Percentiles rank a stretch among this genome's conserved stretches.
These are phyloP conservation scores for Podaxis sp. DNA, from an alignment of 768 basidiomycete genomes.

Conservation along the genomic window DNA sequence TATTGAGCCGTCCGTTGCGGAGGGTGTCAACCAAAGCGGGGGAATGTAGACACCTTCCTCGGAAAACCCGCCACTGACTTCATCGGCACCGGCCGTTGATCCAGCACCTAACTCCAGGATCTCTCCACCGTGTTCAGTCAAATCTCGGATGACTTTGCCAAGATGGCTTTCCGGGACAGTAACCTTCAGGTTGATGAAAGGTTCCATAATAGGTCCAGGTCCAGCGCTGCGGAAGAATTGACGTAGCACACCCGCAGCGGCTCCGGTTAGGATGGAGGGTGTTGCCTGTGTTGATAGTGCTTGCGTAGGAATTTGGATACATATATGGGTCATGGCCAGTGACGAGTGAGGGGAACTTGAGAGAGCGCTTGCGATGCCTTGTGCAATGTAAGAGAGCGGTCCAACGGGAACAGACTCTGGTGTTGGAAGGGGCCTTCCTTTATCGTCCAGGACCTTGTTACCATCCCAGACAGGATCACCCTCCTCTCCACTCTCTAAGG, in stretches of 20 bases:
- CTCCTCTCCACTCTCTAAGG: slow-evolving; percentile 51
- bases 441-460: slow-evolving; percentile 63
- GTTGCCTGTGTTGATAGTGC: slow-evolving; percentile 37
- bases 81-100: slow-evolving; percentile 29
- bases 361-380: slow-evolving; percentile 68
- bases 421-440: slow-evolving; percentile 48
- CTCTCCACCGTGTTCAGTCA: slow-evolving; percentile 84
- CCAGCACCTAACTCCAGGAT: slow-evolving; percentile 63
- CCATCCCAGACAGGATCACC: slow-evolving; percentile 76
- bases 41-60: slow-evolving; percentile 75
- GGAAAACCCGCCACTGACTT: slow-evolving; percentile 44
- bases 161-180: slow-evolving; percentile 64
- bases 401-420: slow-evolving; percentile 50
- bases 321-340: slow-evolving; percentile 63
- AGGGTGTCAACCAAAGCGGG: slow-evolving; percentile 74
- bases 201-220: slow-evolving; percentile 75
- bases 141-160: slow-evolving; percentile 78
- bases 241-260: slow-evolving; percentile 62
- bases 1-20: slow-evolving; percentile 22
- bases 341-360: slow-evolving; percentile 80
- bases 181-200: slow-evolving; percentile 69
- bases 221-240: slow-evolving; percentile 59
- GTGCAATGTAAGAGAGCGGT: slow-evolving; percentile 53
- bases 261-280: slow-evolving; percentile 60
- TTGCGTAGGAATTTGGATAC: slow-evolving; percentile 51